phyloP scores from a whole-genome alignment of 2,329 filamentous ascomycete species.

The Lecanoromycetidae sp. region DNA sequence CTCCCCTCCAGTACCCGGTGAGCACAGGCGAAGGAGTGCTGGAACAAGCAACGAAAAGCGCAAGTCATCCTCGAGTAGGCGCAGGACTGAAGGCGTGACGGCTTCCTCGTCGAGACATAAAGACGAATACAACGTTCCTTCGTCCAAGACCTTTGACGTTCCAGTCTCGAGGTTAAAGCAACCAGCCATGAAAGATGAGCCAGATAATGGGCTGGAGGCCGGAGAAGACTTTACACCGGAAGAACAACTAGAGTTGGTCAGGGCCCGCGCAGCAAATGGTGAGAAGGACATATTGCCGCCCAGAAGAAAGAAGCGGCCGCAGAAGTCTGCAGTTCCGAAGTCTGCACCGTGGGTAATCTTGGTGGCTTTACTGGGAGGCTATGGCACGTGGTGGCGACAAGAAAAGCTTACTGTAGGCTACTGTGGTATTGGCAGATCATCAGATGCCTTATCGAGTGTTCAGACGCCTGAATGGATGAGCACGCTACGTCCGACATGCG shows the following conservation, averaged over 20 bases:
- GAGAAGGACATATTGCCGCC: slow-evolving; percentile 34
- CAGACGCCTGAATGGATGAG: slow-evolving; percentile 62
- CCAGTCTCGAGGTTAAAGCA: slow-evolving; percentile 35
- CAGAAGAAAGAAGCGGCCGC: slow-evolving; percentile 28
- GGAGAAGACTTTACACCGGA: slow-evolving; percentile 93
- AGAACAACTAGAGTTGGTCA: slow-evolving; percentile 68
- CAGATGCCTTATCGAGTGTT: slow-evolving; percentile 45
- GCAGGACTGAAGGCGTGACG: slow-evolving; percentile 38
- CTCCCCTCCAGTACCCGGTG: slow-evolving; percentile 47
- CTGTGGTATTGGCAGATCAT: slow-evolving; percentile 67
- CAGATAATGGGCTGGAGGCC: slow-evolving; percentile 43
- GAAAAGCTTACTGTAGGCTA: slow-evolving; percentile 96
- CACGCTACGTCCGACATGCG: slow-evolving; percentile 66
- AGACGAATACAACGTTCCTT: slow-evolving; percentile 41
- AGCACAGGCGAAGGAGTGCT: slow-evolving; percentile 28
- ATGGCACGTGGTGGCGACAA: slow-evolving; percentile 75
- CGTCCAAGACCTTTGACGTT: slow-evolving; percentile 48
- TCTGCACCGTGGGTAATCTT: slow-evolving; percentile 61
- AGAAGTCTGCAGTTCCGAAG: slow-evolving; percentile 41
- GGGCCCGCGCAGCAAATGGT: slow-evolving; percentile 50
- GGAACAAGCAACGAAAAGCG: slow-evolving; percentile 23
- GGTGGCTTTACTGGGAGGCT: slow-evolving; percentile 55
- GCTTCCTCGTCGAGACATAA: slow-evolving; percentile 36
- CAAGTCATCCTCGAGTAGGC: slow-evolving; percentile 35
- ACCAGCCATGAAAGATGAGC: slow-evolving; percentile 29